A percentile compares a stretch with the other conserved stretches of the same genome.
phyloP scores from a whole-genome alignment of 495 filamentous ascomycete species.

The Glarea lozoyensis region DNA sequence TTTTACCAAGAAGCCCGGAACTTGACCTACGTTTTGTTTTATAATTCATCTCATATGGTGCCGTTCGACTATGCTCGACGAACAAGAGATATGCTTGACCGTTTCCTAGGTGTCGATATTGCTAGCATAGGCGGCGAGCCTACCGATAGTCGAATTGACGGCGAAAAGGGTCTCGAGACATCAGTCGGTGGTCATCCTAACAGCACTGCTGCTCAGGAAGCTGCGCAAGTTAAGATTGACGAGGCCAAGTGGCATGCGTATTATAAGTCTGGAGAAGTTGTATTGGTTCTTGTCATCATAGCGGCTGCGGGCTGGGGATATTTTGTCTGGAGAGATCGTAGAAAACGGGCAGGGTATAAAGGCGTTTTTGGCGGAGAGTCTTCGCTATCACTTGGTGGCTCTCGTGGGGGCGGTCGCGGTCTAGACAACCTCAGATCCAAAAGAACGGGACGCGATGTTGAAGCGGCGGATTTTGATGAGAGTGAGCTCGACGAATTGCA shows the following conservation, averaged over 20 bases:
- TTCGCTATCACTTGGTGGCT: slow-evolving; percentile 16
- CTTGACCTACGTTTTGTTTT: slow-evolving; percentile 89
- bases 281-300: slow-evolving; percentile 75
- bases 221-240: slow-evolving; percentile 64
- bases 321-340: slow-evolving; percentile 74
- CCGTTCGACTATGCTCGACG: slow-evolving; percentile 86
- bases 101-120: slow-evolving; percentile 92
- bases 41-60: slow-evolving; percentile 96
- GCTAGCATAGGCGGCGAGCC: slow-evolving; percentile 79
- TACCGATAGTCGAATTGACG: slow-evolving; percentile 79
- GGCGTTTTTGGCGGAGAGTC: slow-evolving; percentile 33
- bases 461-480: slow-evolving; percentile 86
- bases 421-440: slow-evolving; percentile 45
- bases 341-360: slow-evolving; percentile 43
- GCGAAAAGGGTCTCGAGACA: slow-evolving; percentile 77
- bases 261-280: slow-evolving; percentile 82
- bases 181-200: slow-evolving; percentile 85
- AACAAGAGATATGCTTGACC: slow-evolving; percentile 91
- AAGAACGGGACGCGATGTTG: slow-evolving; percentile 47
- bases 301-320: slow-evolving; percentile 73
- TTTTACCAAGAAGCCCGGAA: slow-evolving; percentile 93
- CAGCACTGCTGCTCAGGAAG: slow-evolving; percentile 61
- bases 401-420: slow-evolving; percentile 22
- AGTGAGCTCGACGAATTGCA: slow-evolving; percentile 72
- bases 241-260: slow-evolving; percentile 90